Evolutionary conservation across 225 moss, liverwort and hornwort species (phyloP), one percentile per base, ranked within the genome.

Genomic region (Pseudoscleropodium purum): DNA sequence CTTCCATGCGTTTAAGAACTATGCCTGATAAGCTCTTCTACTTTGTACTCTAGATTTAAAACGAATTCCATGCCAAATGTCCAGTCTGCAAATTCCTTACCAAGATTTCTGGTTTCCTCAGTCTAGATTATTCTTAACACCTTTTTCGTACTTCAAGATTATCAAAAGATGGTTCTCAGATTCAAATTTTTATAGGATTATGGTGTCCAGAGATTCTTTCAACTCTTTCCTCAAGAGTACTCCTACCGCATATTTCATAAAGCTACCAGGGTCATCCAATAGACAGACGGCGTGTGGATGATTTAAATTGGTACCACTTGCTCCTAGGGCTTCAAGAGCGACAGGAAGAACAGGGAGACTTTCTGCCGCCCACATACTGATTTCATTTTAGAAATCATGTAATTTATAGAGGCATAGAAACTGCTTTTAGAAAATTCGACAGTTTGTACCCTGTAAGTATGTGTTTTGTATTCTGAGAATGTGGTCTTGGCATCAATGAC

Each of bases 21-120:
- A 37, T 75, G 36, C 39, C 84, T 84, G 81, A 91, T 90, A 84
- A 86, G 80, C 81, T 81, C 61, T 64, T 81, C 75, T 67, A 56
- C 80, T 89, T 87, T 88, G 80, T 88, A 84, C 91, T 83, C 37
- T 86, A 84, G 86, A 79, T 81, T 88, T 74, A 76, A 85, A 82
- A 64, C 23, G 78, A 89, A 68, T 69, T 82, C 41, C 49, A 37
- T 56, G 70, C 81, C 52, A 69, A 85, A 77, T 75, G 45, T 84
- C 54, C 74, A 61, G 64, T 78, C 85, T 37, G 34, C 82, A 84
- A 75, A 86, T 66, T 60, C 61, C 66, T 79, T 57, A 87, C 83
- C 65, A 79, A 81, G 45, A 75, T 85, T 76, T 69, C 80, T 86
- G 87, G 84, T 90, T 84, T 91, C 83, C 39, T 86, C 60, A 3